Base-by-base conservation (phyloP, 192 early-diverging fungal genomes). In the Coemansia sp. region DNA sequence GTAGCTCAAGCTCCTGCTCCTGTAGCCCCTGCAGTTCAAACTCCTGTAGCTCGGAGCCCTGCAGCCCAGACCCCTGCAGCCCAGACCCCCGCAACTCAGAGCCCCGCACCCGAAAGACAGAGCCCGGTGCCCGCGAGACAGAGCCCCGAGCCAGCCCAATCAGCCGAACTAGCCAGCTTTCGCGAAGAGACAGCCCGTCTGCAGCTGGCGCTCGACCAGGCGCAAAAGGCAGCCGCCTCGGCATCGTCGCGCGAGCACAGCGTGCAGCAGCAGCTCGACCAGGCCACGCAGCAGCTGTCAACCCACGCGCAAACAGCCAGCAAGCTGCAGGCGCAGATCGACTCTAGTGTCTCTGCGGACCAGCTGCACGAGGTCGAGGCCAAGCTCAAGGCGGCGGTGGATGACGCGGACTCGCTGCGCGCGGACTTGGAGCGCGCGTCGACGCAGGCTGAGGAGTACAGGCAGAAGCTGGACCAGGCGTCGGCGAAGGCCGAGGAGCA, bases 101-200 rank as follows among this genome's bases (percentile, higher is more conserved):
- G 18, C 30, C 25, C 10, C 12, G 35, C 5, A 16, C 35, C 35
- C n/a, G 35, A 40, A 16, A 40, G 35, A 40, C 35, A 40, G 12
- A 40, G 35, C 14, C 35, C 35, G 12, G 35, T 40, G n/a, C n/a
- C 35, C 4, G 14, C 12, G n/a, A 40, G 4, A 4, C 35, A 11
- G 33, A 4, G 2, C 23, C 49, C 22, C 22, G 60, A 30, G 27
- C 59, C 48, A 30, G 11, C 54, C 3, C 47, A 86, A 84, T 40
- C 81, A 83, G 40, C 62, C 88, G 67, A 92, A 94, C 54, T 92
- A 85, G 80, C 90, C 89, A 60, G 83, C 86, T 40, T 91, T 80
- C 33, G 89, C 85, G 1, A 90, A 86, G 23, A 77, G 87, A 48
- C 71, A 84, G 57, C 87, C 82, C 23, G 83, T 85, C 57, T 71